Base-by-base conservation (phyloP, 1,139 yeast species). In the Kodamaea alishanica region DNA sequence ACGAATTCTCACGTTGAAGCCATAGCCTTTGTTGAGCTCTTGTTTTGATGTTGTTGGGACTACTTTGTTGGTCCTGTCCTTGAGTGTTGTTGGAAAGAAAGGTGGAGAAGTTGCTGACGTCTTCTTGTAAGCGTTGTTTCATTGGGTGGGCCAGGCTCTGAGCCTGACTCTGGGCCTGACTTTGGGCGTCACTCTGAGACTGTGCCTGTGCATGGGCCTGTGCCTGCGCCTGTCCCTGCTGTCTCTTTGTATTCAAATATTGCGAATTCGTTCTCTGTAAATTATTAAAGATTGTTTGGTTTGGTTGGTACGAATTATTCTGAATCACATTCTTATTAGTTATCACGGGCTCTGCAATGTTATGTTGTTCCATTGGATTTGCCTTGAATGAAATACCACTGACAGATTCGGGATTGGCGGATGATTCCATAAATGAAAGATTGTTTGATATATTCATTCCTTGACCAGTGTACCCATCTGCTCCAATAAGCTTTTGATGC, bases 1-100 rank as follows among this genome's bases (percentile, higher is more conserved):
- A 67, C 5, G 85, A 79, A 50, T 77, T 84, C 48, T 86, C 95
- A 45, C 95, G 68, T 56, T 85, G 95, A 28, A 86, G 63, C 95
- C 95, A 85, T 36, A 86, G 70, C 46, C 84, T 75, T 52, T 85
- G 92, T 54, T 86, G 95, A 0, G 95, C 85, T 58, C 95, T 71
- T 0, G 88, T 81, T 38, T 79, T 82, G 28, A 49, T 44, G 28
- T 51, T 53, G 30, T 50, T 49, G 28, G 50, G 46, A 24, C 39
- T 24, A 24, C 38, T 11, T 34, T 35, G 46, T 4, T 41, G 44
- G 6, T 46, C 51, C 28, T 29, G 30, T 1, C 40, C 28, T 23
- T 37, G 42, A 30, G 46, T 52, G 34, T 50, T 52, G 24, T 52
- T 55, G 20, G 20, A 15, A 32, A 64, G 55, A 34, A 63, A 65